Evolutionary conservation across 2,329 filamentous ascomycete species (phyloP).

Genomic region (Trematosphaeria pertusa): DNA sequence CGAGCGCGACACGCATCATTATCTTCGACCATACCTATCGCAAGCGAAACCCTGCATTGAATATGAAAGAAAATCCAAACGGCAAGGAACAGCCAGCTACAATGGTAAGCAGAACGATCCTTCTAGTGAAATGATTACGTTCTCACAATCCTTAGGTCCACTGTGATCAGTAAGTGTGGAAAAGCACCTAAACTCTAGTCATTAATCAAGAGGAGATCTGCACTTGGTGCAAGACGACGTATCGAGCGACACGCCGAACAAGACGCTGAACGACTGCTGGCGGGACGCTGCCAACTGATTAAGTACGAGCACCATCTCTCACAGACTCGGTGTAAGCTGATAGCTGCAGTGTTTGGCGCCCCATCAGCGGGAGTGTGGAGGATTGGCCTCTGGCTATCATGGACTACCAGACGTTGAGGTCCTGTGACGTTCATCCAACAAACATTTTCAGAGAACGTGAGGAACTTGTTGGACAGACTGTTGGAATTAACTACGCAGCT

Average conservation of each 20-base stretch:
- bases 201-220: constrained; percentile 3
- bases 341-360: constrained; percentile 16
- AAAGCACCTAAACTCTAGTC: too few relatives aligned
- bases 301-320: constrained; percentile 5
- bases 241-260: background rate
- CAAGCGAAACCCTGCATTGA: constrained; percentile 3
- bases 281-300: constrained; percentile 13
- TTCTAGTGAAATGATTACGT: background rate
- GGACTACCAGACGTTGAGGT: constrained; percentile 9
- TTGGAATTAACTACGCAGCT: constrained; percentile 3
- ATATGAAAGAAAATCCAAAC: constrained; percentile 6
- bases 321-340: background rate
- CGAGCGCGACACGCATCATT: constrained; percentile 17
- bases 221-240: constrained; percentile 3
- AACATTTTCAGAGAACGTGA: constrained; percentile 6
- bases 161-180: constrained; percentile 11
- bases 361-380: constrained; percentile 12
- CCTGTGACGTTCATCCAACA: constrained; percentile 6
- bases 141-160: constrained; percentile 9
- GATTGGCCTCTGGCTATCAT: constrained; percentile 22
- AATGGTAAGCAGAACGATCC: constrained; percentile 5
- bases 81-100: constrained; percentile 18
- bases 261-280: constrained; percentile 4
- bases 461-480: constrained; percentile 12
- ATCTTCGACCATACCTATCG: constrained; percentile 21